phyloP scores from a whole-genome alignment of 768 basidiomycete species.

The Rhodotorula paludigena region DNA sequence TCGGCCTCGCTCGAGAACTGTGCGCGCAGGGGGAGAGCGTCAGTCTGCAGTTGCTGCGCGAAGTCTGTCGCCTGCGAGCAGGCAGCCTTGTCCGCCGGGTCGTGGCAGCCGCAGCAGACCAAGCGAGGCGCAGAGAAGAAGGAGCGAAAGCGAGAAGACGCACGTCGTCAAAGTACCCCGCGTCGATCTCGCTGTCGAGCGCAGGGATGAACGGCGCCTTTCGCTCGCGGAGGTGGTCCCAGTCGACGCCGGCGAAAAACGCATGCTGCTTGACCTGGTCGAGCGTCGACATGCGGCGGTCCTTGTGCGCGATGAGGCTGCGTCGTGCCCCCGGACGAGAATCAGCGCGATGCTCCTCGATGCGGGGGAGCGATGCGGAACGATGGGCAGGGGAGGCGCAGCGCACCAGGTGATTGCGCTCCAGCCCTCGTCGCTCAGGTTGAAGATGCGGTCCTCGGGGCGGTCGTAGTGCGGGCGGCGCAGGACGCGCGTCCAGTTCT shows the following conservation, averaged over 20 bases:
- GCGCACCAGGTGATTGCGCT: constrained; percentile 78
- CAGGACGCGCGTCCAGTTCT: constrained; percentile 92
- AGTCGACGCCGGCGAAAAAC: constrained; percentile 72
- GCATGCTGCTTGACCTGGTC: constrained; percentile 68
- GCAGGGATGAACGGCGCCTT: constrained; percentile 86
- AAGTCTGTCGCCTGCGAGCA: too few relatives aligned
- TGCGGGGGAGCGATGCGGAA: not conserved
- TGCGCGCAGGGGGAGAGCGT: constrained; percentile 19
- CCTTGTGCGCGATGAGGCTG: constrained; percentile 76
- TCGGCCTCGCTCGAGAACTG: constrained; percentile 67
- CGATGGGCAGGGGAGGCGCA: not conserved
- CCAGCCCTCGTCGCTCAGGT: constrained; percentile 88
- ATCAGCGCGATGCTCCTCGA: too few relatives aligned
- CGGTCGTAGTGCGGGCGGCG: constrained; percentile 91
- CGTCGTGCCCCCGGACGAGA: not conserved
- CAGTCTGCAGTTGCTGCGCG: too few relatives aligned
- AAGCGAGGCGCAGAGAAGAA: not conserved
- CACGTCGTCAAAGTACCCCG: constrained; percentile 43
- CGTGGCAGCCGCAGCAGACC: too few relatives aligned
- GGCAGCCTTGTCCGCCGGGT: too few relatives aligned
- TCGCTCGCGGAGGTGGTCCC: constrained; percentile 70
- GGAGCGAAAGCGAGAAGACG: constrained; percentile 4
- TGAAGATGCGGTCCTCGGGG: constrained; percentile 94
- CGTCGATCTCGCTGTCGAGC: constrained; percentile 83
- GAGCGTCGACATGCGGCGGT: constrained; percentile 69